A percentile compares a stretch with the other conserved stretches of the same genome.
Evolutionary conservation across 352 stramenopile genomes (phyloP).

Genomic region (Pythium biforme): DNA sequence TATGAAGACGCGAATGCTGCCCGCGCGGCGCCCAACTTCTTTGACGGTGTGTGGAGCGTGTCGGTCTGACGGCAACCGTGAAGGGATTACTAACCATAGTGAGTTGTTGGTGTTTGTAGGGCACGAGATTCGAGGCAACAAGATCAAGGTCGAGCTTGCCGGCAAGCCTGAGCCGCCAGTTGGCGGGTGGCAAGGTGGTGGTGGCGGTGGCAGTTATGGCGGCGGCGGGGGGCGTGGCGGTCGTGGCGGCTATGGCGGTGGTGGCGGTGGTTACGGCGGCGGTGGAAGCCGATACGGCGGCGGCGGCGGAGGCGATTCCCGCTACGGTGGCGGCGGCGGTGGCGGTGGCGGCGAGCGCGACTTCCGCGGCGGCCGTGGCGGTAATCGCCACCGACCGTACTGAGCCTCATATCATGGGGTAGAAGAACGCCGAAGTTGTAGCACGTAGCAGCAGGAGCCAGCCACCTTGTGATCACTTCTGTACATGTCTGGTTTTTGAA

Average conservation of each 20-base stretch:
- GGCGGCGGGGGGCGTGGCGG: slow-evolving; percentile 37
- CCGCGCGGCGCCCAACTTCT: slow-evolving; percentile 78
- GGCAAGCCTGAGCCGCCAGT: slow-evolving; percentile 79
- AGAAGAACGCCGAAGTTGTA: too few species aligned
- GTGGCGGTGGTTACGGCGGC: slow-evolving; percentile 39
- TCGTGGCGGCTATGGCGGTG: slow-evolving; percentile 34
- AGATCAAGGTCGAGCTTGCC: slow-evolving; percentile 83
- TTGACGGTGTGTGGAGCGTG: slow-evolving; percentile 49
- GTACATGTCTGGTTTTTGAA: too few species aligned
- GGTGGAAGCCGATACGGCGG: slow-evolving; percentile 32
- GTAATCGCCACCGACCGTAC: slow-evolving; percentile 57
- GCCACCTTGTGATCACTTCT: too few species aligned
- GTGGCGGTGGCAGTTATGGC: too few species aligned
- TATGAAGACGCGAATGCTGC: slow-evolving; percentile 86
- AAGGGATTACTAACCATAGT: neutral
- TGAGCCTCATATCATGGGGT: slow-evolving; percentile 13
- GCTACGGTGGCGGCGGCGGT: slow-evolving; percentile 3
- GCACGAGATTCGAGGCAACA: slow-evolving; percentile 71
- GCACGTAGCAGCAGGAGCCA: too few species aligned
- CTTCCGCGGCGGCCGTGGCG: slow-evolving; percentile 1
- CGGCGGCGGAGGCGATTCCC: too few species aligned
- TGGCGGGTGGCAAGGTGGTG: slow-evolving; percentile 61
- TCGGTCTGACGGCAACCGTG: too few species aligned
- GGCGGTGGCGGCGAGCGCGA: neutral
- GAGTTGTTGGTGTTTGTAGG: slow-evolving; percentile 29